Evolutionary conservation across 106 monocot species (phyloP), one percentile per base, ranked within the genome.

Genomic region (Posidonia australis): DNA sequence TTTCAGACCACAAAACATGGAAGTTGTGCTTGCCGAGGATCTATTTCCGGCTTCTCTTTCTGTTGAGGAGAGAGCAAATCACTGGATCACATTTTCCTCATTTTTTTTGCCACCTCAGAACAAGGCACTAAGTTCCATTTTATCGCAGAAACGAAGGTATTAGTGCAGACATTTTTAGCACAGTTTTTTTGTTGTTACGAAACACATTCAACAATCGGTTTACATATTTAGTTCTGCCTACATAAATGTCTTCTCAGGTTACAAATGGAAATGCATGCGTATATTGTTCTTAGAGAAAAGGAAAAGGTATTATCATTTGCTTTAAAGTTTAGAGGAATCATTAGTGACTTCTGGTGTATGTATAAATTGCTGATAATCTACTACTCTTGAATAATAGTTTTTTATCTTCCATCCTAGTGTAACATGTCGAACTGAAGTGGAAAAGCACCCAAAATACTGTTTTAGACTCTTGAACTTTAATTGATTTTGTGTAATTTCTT

Each of bases 111-210:
- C 49, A 43, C 60, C 73, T 44, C 89, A 94, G 73, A 44, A 69
- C 20, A 86, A 75, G 75, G 89, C 82, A 54, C 79, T 94, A 45
- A 78, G 71, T 17, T 77, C 65, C 18, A 80, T 94, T 12, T 68
- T 94, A 47, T 58, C 62, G 66, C 86, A 84, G 71, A 94, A 94
- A 61, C 67, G 52, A 44, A 90, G 90, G 94, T 94, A 81, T 20
- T 43, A 23, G 10, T 47, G 3, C 52, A 2, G 30, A 43, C 20
- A 61, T 21, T 16, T 21, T 42, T 36, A 29, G 30, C 16, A 60
- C 22, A 20, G 11, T 59, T 59, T 29, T n/a, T n/a, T n/a, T n/a
- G n/a, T 36, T 36, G 36, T 36, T 36, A 36, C 7, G 36, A 36
- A 4, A 7, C 36, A 36, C 36, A 36, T 36, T 36, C 7, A 7